phyloP scores from a whole-genome alignment of 1,139 yeast species.

The Magnusiomyces sp. region DNA sequence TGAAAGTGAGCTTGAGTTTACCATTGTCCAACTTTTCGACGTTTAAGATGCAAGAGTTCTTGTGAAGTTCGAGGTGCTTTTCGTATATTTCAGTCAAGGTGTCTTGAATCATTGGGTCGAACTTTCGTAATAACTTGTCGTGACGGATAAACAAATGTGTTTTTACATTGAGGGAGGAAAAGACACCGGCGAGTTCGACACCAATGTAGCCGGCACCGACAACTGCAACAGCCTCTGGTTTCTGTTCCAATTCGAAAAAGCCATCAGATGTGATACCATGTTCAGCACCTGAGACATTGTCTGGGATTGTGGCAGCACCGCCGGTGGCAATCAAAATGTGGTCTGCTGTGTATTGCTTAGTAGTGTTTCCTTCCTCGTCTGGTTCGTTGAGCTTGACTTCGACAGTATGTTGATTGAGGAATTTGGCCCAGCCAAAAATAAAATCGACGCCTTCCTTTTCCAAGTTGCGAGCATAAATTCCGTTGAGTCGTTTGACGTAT shows the following conservation, averaged over 20 bases:
- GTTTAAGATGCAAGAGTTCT: constrained; percentile 49
- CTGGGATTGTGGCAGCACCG: constrained; percentile 72
- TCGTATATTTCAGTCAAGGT: constrained; percentile 73
- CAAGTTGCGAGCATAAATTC: constrained; percentile 84
- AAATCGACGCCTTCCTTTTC: constrained; percentile 82
- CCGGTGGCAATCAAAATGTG: constrained; percentile 88
- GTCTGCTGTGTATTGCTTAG: constrained; percentile 64
- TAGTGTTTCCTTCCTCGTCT: constrained; percentile 34
- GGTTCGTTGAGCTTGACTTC: constrained; percentile 51
- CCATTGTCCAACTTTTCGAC: constrained; percentile 56
- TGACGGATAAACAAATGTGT: constrained; percentile 86
- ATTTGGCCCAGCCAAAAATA: constrained; percentile 81
- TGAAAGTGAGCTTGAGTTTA: constrained; percentile 37
- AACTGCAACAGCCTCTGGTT: constrained; percentile 86
- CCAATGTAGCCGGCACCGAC: constrained; percentile 99
- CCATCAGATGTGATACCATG: constrained; percentile 87
- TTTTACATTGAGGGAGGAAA: constrained; percentile 80
- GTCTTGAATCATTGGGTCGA: constrained; percentile 73
- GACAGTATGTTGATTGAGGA: constrained; percentile 44
- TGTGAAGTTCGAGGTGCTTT: constrained; percentile 74
- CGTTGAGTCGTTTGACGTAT: constrained; percentile 75
- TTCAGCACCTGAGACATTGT: constrained; percentile 67
- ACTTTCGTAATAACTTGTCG: constrained; percentile 77
- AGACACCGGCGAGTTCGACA: constrained; percentile 89
- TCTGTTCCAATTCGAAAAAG: constrained; percentile 67